Base-by-base conservation (phyloP, 2,329 filamentous ascomycete species). In the Talaromyces sp. region DNA sequence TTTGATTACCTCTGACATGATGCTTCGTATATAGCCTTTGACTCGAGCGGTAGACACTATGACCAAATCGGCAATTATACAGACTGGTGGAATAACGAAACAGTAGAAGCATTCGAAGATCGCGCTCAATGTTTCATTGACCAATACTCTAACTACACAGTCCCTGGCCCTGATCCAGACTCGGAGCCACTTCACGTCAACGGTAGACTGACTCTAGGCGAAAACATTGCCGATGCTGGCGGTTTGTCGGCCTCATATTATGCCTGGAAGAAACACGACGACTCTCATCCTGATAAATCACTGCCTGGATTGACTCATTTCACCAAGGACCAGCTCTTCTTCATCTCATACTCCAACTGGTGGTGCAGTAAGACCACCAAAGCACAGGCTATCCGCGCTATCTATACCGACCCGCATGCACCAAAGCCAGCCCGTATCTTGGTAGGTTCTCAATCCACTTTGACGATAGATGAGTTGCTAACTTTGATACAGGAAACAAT, bases 141-240 rank as follows among this genome's bases (percentile, higher is more conserved):
- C n/a, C 86, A 90, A 72, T 90, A 88, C 69, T 73, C 75, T 60
- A 81, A 86, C 35, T 88, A 83, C 68, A 84, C 82, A 0, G 79
- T 88, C 12, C 76, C 78, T 0, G 83, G 82, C 0, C 78, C 83
- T 9, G 60, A 63, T 7, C 51, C 60, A 11, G 79, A 86, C 41
- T 83, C 78, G 1, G 81, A 84, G 62, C 76, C 80, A 3, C 75
- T 88, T 0, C 81, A 86, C 62, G 82, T 89, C 59, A 85, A 88
- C 61, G 88, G 87, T 10, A 76, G 76, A 26, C 75, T 85, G 14
- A 90, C 87, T 0, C 74, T 89, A 1, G 85, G 83, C 21, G 88
- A 90, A 74, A 90, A 90, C 68, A 87, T 90, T 67, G 87, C 87
- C 1, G 88, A 90, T 70, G 85, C 87, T 0, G 87, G 87, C 17